Evolutionary conservation across 495 filamentous ascomycete genomes (phyloP).

Genomic region (Penicillium odoratum): DNA sequence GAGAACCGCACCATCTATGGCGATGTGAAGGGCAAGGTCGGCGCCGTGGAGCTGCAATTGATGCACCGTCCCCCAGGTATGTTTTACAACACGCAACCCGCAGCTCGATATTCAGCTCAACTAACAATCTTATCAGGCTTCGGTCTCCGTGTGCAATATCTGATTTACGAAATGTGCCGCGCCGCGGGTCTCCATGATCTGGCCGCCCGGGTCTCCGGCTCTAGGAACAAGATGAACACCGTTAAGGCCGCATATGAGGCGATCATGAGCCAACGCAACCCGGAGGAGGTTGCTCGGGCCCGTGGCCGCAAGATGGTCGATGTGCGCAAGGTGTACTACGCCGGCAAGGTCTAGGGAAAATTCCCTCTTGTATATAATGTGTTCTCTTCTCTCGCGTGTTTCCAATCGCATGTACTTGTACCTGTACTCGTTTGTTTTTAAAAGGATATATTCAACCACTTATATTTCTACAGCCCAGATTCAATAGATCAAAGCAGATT

Average conservation of each 20-base stretch:
- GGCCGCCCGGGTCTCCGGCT: constrained; percentile 71
- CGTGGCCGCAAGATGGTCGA: constrained; percentile 93
- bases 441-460: constrained; percentile 14
- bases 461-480: not conserved
- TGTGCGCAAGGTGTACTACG: constrained; percentile 96
- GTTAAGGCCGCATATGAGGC: constrained; percentile 88
- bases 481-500: too few species aligned
- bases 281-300: constrained; percentile 83
- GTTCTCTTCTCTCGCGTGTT: constrained; percentile 30
- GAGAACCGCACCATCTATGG: constrained; percentile 91
- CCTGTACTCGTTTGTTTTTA: constrained; percentile 23
- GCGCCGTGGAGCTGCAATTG: constrained; percentile 77
- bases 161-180: constrained; percentile 90
- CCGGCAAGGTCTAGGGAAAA: constrained; percentile 59
- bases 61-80: constrained; percentile 83
- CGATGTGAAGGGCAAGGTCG: constrained; percentile 78
- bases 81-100: constrained; percentile 22
- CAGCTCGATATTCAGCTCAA: constrained; percentile 4
- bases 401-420: constrained; percentile 34
- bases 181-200: constrained; percentile 83
- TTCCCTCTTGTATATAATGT: constrained; percentile 45
- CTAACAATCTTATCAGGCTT: constrained; percentile 60
- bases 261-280: constrained; percentile 75
- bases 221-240: constrained; percentile 93
- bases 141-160: constrained; percentile 82